phyloP scores from a whole-genome alignment of 257 asterid species.

The Solanum paucissectum region DNA sequence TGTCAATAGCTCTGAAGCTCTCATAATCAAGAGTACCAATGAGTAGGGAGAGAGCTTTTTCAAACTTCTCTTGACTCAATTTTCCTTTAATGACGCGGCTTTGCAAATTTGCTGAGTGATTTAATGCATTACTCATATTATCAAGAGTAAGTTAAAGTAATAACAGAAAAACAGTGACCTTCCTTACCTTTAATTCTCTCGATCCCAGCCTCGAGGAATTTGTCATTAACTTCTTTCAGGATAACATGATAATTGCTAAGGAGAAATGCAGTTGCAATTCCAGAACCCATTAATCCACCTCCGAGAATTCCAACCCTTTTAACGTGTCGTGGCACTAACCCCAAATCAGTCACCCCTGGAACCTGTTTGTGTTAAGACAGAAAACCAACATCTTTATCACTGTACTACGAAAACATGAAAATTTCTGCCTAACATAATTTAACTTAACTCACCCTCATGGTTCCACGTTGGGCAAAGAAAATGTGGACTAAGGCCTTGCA shows the following conservation, averaged over 20 bases:
- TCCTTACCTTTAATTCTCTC: conserved; percentile 73
- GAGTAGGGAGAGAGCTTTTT: conserved; percentile 58
- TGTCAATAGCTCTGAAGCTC: conserved; percentile 80
- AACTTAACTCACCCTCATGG: conserved; percentile 49
- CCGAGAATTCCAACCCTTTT: conserved; percentile 87
- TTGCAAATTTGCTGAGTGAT: conserved; percentile 60
- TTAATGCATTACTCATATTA: neutral
- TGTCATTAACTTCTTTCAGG: conserved; percentile 81
- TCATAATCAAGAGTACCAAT: conserved; percentile 83
- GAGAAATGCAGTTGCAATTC: conserved; percentile 82
- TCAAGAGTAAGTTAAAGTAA: neutral
- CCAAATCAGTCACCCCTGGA: conserved; percentile 77
- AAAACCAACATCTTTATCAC: neutral
- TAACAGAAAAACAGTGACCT: neutral
- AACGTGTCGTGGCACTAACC: conserved; percentile 66
- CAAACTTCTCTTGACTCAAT: conserved; percentile 68
- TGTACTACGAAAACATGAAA: neutral
- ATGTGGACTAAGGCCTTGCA: conserved; percentile 91
- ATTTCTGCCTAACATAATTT: neutral
- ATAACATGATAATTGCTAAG: conserved; percentile 62
- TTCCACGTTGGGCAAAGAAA: conserved; percentile 96
- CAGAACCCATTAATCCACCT: conserved; percentile 98
- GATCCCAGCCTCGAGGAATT: conserved; percentile 78
- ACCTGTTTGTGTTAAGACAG: conserved; percentile 35
- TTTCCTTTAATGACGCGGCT: conserved; percentile 77